Evolutionary conservation across 192 early-diverging fungal species (phyloP).

Genomic region (Linnemannia elongata): DNA sequence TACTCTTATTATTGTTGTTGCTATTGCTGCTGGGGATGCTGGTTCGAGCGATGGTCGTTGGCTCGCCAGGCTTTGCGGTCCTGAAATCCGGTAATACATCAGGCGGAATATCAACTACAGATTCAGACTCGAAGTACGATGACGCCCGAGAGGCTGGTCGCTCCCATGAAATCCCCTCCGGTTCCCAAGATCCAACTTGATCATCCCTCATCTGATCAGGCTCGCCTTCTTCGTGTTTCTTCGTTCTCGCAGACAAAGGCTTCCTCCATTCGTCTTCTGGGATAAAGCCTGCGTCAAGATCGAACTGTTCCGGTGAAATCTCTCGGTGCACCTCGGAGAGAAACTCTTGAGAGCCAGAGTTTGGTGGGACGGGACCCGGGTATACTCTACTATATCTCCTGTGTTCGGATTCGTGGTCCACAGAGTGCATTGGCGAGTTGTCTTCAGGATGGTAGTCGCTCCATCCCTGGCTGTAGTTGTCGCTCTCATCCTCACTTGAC

Average conservation of each 20-base stretch:
- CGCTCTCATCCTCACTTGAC: not conserved
- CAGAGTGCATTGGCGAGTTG: not conserved
- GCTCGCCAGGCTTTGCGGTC: slow-evolving; percentile 3
- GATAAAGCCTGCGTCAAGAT: slow-evolving; percentile 27
- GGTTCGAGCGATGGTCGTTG: not conserved
- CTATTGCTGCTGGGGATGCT: not conserved
- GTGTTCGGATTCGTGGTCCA: not conserved
- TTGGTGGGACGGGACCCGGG: not conserved
- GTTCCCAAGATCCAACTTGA: not conserved
- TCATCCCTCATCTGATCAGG: not conserved
- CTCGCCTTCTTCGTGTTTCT: not conserved
- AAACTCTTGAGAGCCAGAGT: not conserved
- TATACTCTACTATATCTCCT: not conserved
- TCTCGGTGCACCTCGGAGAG: not conserved
- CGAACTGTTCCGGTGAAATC: not conserved
- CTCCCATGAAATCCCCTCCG: not conserved
- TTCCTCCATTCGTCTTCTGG: slow-evolving; percentile 23
- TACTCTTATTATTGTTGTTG: not conserved
- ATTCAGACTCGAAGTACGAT: not conserved
- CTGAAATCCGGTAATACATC: slow-evolving; percentile 11
- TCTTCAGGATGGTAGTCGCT: not conserved
- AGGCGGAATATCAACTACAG: not conserved
- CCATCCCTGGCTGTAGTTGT: slow-evolving; percentile 3
- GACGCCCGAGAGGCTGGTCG: not conserved
- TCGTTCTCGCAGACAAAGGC: not conserved